Percentiles rank a stretch among this genome's conserved stretches.
These are phyloP conservation scores for Pseudogymnoascus sp. DNA, from an alignment of 2,329 filamentous ascomycete species.

Conservation along the genomic window DNA sequence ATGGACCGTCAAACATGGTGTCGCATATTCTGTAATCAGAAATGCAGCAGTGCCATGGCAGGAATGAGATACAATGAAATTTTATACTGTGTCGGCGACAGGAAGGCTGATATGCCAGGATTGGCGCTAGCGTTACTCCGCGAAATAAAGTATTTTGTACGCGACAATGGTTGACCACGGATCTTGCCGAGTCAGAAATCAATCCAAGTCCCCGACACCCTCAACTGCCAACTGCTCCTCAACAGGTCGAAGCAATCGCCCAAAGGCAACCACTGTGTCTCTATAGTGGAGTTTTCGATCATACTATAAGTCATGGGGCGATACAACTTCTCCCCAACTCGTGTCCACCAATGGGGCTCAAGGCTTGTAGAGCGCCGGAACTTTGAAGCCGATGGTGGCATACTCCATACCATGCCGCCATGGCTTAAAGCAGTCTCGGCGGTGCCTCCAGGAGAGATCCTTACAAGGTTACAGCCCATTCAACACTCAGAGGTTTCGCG, in stretches of 20 bases:
- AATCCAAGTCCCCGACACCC: constrained; percentile 3
- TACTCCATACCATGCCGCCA: constrained; percentile 19
- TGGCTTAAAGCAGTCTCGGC: constrained; percentile 27
- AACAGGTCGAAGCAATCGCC: neutral
- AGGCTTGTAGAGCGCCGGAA: constrained; percentile 36
- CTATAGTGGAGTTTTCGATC: neutral
- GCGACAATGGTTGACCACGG: neutral
- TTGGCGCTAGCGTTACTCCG: constrained; percentile 1
- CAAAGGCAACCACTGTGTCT: constrained; percentile 1
- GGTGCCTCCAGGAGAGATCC: constrained; percentile 47
- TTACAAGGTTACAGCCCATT: constrained; percentile 44
- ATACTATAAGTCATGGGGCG: constrained; percentile 21
- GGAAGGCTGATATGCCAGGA: constrained; percentile 4
- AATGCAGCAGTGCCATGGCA: constrained; percentile 7
- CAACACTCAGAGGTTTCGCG: constrained; percentile 32
- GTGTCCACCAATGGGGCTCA: constrained; percentile 39
- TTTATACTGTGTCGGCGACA: neutral
- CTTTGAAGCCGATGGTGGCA: constrained; percentile 24
- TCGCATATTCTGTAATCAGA: constrained; percentile 19
- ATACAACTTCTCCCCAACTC: constrained; percentile 32
- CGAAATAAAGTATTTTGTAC: constrained; percentile 8
- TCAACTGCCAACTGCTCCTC: neutral
- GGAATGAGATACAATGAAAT: constrained; percentile 1
- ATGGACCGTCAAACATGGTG: constrained; percentile 57
- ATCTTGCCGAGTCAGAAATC: constrained; percentile 7